Conservation (phyloP, 202 grass and related monocot species). For the Zoysia matrella region DNA sequence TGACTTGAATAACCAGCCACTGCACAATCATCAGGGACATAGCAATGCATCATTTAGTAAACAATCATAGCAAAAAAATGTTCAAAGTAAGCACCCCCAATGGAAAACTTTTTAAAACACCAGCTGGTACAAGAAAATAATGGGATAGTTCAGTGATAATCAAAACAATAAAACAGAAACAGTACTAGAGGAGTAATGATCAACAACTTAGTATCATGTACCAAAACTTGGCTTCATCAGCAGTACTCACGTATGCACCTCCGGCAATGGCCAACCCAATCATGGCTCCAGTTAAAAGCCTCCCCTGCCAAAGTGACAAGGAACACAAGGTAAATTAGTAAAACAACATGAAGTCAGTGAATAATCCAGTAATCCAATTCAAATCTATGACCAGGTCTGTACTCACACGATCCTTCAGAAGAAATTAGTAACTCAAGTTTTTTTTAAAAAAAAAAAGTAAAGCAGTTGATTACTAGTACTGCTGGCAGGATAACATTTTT, state of each 20-base stretch:
- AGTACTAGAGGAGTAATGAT: not conserved
- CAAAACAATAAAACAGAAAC: conserved; percentile 10
- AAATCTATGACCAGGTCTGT: not conserved
- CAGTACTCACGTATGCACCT: conserved; percentile 93
- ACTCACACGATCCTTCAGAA: conserved; percentile 22
- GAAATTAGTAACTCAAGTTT: not conserved
- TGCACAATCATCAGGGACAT: conserved; percentile 46
- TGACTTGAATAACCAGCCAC: conserved; percentile 89
- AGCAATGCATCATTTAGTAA: conserved; percentile 15
- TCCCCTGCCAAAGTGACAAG: conserved; percentile 63
- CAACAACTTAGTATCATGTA: conserved; percentile 53
- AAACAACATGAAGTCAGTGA: not conserved
- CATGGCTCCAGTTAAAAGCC: conserved; percentile 84
- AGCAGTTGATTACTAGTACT: not conserved
- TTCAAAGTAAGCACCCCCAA: not conserved
- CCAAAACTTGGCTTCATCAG: conserved; percentile 97
- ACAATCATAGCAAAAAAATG: conserved; percentile 1
- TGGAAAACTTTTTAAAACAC: not conserved
- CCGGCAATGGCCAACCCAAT: conserved; percentile 87
- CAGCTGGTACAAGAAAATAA: conserved; percentile 12
- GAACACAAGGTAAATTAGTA: conserved; percentile 1
- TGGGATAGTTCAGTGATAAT: not conserved
- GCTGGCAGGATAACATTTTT: not conserved
- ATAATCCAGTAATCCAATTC: not conserved
- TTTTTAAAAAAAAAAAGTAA: too few relatives aligned